Evolutionary conservation across 805 yeast genomes (phyloP).

Genomic region (Kluyveromyces aestuarii): DNA sequence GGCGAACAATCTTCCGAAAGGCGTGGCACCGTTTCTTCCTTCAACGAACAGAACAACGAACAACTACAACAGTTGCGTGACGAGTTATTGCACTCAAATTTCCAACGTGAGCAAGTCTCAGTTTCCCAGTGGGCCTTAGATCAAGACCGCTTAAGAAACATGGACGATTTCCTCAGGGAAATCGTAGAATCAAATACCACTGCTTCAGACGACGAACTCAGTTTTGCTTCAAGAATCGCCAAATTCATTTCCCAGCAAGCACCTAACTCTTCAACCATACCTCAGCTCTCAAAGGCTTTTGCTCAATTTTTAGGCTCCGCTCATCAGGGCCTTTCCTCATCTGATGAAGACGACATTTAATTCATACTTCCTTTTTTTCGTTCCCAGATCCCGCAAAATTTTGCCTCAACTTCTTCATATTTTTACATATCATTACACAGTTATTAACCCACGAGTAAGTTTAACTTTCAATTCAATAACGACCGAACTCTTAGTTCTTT

Average conservation of each 20-base stretch:
- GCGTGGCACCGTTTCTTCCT: neutral
- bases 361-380: neutral
- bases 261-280: slow-evolving; percentile 4
- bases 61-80: slow-evolving; percentile 7
- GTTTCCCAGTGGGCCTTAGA: slow-evolving; percentile 4
- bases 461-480: too few species aligned
- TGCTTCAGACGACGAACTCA: slow-evolving; percentile 6
- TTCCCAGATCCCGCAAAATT: neutral
- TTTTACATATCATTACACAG: slow-evolving; percentile 1
- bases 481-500: too few species aligned
- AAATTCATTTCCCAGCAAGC: slow-evolving; percentile 11
- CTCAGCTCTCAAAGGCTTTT: slow-evolving; percentile 7
- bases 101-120: slow-evolving; percentile 16
- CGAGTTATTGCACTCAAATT: slow-evolving; percentile 13
- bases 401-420: slow-evolving; percentile 13
- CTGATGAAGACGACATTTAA: slow-evolving; percentile 7
- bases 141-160: slow-evolving; percentile 1
- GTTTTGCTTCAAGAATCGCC: slow-evolving; percentile 9
- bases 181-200: neutral
- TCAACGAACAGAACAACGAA: neutral
- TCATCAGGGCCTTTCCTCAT: slow-evolving; percentile 8
- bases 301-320: slow-evolving; percentile 6
- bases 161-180: slow-evolving; percentile 1
- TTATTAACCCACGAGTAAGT: neutral
- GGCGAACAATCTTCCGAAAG: slow-evolving; percentile 31